Base-by-base conservation (phyloP, 2,329 filamentous ascomycete species). In the Fusarium sp. region DNA sequence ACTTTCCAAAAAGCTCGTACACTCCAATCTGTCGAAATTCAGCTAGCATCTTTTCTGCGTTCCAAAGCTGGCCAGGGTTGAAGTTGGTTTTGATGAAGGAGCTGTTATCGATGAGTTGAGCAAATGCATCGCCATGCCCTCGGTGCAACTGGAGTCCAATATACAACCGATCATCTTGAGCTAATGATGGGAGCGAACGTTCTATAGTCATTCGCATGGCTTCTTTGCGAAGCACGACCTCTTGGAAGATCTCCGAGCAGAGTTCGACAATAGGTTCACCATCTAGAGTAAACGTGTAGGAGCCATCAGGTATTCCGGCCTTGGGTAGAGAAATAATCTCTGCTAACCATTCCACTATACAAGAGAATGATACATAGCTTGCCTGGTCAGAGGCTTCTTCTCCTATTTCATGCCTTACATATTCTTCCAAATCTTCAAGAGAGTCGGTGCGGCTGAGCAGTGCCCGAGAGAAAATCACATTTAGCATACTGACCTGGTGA, bases 291-390 rank as follows among this genome's bases (percentile, higher is more conserved):
- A 72, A 32, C 0, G 56, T 61, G 3, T 61, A 72, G 12, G 68
- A 54, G 0, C 37, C 33, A 6, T 37, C 1, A 9, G 68, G 69
- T 59, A 72, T 72, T 6, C 68, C 68, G 0, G 44, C 68, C 9
- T 72, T 33, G 0, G 19, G 16, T 0, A 64, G 32, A 19, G 44
- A 38, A 0, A 68, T 1, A 0, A n/a, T 60, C 4, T 61, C 59
- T 3, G 35, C 16, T 3, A 70, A 21, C 66, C 61, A 70, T 0
- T 33, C 0, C 9, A 3, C 9, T 2, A 38, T 16, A 5, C 25
- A 16, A n/a, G 0, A 8, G 1, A 56, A 21, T 3, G 5, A 61
- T 4, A 1, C 11, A 7, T 0, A 0, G 3, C 0, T n/a, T 9
- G 23, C 32, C n/a, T 25, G 0, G 0, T 28, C 3, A 13, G 37